Percentiles rank a stretch among this genome's conserved stretches.
phyloP scores from a whole-genome alignment of 352 stramenopile genomes.

The Globisporangium spiculum region DNA sequence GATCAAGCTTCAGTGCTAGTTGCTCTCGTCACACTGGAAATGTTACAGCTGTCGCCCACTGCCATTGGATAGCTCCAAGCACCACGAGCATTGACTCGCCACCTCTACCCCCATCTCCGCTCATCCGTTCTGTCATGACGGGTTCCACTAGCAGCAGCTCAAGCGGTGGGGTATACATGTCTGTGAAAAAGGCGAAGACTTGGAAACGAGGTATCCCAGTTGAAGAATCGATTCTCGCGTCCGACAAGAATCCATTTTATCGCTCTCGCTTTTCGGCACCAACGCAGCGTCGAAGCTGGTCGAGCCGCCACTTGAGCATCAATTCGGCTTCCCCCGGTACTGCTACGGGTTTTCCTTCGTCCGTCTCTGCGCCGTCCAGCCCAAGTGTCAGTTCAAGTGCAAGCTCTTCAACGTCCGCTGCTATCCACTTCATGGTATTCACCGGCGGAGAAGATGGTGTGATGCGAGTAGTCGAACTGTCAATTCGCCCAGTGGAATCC shows the following conservation, averaged over 20 bases:
- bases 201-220: slow-evolving; percentile 25
- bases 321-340: neutral
- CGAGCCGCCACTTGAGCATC: slow-evolving; percentile 33
- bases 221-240: slow-evolving; percentile 39
- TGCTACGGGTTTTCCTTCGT: neutral
- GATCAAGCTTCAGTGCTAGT: slow-evolving; percentile 11
- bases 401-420: slow-evolving; percentile 7
- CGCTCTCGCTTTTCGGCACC: slow-evolving; percentile 39
- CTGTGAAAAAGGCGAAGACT: slow-evolving; percentile 16
- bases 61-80: slow-evolving; percentile 26
- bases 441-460: slow-evolving; percentile 60
- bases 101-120: neutral
- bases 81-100: neutral
- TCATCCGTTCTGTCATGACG: neutral
- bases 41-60: slow-evolving; percentile 51
- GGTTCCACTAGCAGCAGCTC: neutral
- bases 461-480: slow-evolving; percentile 53
- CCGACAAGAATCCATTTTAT: slow-evolving; percentile 65
- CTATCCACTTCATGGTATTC: slow-evolving; percentile 65
- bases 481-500: slow-evolving; percentile 26
- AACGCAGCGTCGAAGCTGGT: slow-evolving; percentile 28
- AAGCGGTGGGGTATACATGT: slow-evolving; percentile 17
- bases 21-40: slow-evolving; percentile 28
- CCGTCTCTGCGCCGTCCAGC: slow-evolving; percentile 28
- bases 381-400: slow-evolving; percentile 8